These are phyloP conservation scores for Colletotrichum aenigma DNA, from an alignment of 2,329 filamentous ascomycete species.

Conservation along the genomic window DNA sequence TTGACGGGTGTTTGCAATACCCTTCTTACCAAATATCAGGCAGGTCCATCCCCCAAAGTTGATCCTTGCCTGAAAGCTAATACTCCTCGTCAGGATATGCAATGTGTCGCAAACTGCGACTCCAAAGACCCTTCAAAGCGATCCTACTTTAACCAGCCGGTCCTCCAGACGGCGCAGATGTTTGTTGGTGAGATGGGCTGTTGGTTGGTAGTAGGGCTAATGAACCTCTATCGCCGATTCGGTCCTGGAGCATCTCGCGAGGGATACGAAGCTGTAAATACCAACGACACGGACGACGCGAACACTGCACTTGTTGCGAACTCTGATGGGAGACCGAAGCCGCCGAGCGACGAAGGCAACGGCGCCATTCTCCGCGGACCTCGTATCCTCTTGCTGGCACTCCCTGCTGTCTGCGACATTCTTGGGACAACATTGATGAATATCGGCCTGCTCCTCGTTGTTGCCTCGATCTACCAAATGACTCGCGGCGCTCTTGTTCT, in stretches of 20 bases:
- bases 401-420: conserved; percentile 93
- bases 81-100: conserved; percentile 72
- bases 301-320: conserved; percentile 49
- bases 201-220: conserved; percentile 84
- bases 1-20: conserved; percentile 97
- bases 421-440: conserved; percentile 98
- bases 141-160: conserved; percentile 87
- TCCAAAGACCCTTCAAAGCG: conserved; percentile 68
- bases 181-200: conserved; percentile 96
- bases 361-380: conserved; percentile 71
- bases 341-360: conserved; percentile 45
- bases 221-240: conserved; percentile 68
- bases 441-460: conserved; percentile 89
- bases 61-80: neutral
- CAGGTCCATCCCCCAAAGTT: conserved; percentile 40
- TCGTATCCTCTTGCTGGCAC: conserved; percentile 75
- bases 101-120: conserved; percentile 92
- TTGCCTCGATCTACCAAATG: conserved; percentile 98
- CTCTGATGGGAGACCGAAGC: conserved; percentile 51
- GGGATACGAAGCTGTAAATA: conserved; percentile 71
- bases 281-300: conserved; percentile 45
- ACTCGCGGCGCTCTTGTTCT: conserved; percentile 92
- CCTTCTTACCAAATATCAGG: conserved; percentile 94
- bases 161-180: conserved; percentile 97
- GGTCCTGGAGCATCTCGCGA: conserved; percentile 46